A percentile compares a stretch with the other conserved stretches of the same genome.
These are phyloP conservation scores for Ustilago vetiveriae DNA, from an alignment of 1,284 basidiomycete genomes.

Conservation along the genomic window DNA sequence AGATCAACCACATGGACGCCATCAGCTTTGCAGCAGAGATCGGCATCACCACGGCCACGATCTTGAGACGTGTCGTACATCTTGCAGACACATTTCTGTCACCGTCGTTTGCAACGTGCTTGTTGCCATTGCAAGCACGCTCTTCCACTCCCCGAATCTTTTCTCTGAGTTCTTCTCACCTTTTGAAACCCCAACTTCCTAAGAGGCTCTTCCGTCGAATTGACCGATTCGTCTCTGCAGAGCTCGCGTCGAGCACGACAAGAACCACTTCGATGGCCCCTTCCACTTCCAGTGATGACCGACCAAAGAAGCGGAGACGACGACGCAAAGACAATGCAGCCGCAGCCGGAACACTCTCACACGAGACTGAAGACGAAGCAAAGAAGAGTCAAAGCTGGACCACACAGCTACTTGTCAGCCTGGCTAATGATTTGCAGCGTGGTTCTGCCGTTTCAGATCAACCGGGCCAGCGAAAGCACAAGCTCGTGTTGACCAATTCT, in stretches of 20 bases:
- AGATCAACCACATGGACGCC: conserved; percentile 2
- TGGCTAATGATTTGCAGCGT: background rate
- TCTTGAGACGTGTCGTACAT: conserved; percentile 10
- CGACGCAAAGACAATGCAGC: background rate
- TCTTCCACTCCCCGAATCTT: too few species aligned
- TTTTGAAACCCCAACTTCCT: conserved; percentile 7
- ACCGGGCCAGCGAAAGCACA: background rate
- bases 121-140: background rate
- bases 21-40: conserved; percentile 21
- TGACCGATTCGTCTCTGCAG: background rate
- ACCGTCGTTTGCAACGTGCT: background rate
- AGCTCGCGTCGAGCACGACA: background rate
- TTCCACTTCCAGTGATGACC: background rate
- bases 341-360: background rate
- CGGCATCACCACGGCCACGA: conserved; percentile 16
- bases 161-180: too few species aligned
- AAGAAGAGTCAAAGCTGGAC: background rate
- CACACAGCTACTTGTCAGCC: background rate
- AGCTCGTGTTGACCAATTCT: too few species aligned
- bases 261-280: background rate
- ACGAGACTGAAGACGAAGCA: background rate
- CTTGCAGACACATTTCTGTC: background rate
- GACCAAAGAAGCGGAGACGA: conserved; percentile 10
- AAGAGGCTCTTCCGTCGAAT: conserved; percentile 38
- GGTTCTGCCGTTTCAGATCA: too few species aligned